Evolutionary conservation across 1,284 basidiomycete species (phyloP), one percentile per base, ranked within the genome.

Genomic region (Peniophora sp.): DNA sequence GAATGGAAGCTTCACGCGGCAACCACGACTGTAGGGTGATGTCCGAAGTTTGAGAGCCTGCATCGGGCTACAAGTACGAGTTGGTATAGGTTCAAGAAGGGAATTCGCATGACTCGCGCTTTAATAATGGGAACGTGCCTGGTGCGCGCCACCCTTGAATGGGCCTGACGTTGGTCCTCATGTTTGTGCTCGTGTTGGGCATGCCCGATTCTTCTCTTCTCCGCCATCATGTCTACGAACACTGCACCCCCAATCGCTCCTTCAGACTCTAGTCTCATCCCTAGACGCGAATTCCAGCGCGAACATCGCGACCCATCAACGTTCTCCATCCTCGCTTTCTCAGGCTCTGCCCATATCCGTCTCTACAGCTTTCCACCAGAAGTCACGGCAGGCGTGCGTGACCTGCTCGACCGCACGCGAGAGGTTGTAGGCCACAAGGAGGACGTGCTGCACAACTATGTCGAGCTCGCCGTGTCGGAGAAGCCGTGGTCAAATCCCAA

Each of bases 401-500:
- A 68, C 50, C 69, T 79, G 53, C 73, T 88, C 51, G 76, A 82
- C 49, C 63, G 70, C 23, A 66, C 71, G 47, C 64, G 65, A 34
- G 64, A 73, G 45, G 69, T 81, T 39, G 60, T 68, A 36, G 63
- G 64, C 43, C 72, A 73, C 51, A 74, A 81, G 43, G 79, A 87
- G 64, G 78, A 84, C 60, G 57, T 68, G 0, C 55, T 65, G n/a
- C 75, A 82, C 48, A 78, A 78, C 55, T 72, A 84, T 54, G 79
- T 71, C 64, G 84, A 88, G 65, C 83, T 85, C 55, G 64, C 71
- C 24, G 71, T 88, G 35, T 73, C 78, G 34, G 79, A 78, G 22
- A 87, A 82, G 64, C 85, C 85, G 43, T 88, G 85, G 85, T 68
- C 76, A 35, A 81, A 73, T 56, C 68, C 83, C 47, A 88, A 85